phyloP scores from a whole-genome alignment of 306 rosid species.

The Acacia confusa region DNA sequence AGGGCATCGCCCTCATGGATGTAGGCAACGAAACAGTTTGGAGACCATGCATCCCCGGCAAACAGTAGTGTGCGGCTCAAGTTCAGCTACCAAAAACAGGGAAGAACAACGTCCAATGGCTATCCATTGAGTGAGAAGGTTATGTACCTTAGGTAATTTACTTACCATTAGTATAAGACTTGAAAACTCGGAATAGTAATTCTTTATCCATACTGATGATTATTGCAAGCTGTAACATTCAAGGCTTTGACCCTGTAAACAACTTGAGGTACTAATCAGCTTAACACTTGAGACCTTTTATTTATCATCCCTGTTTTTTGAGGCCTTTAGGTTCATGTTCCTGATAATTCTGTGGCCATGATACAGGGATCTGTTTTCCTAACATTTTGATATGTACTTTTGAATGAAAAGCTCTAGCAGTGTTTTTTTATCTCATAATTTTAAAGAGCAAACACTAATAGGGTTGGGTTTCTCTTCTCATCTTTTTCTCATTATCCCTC shows the following conservation, averaged over 20 bases:
- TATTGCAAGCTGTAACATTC: not conserved
- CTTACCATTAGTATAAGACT: not conserved
- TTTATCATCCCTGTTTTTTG: not conserved
- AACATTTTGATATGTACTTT: not conserved
- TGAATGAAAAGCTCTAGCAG: not conserved
- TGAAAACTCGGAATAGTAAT: conserved; percentile 24
- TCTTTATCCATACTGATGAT: not conserved
- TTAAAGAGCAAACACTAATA: not conserved
- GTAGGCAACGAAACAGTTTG: conserved; percentile 75
- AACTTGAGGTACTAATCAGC: conserved; percentile 9
- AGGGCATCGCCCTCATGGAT: conserved; percentile 93
- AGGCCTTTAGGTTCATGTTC: conserved; percentile 8
- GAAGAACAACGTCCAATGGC: too few species aligned
- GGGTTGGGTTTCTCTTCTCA: too few species aligned
- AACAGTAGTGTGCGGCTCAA: conserved; percentile 26
- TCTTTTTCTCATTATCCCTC: too few species aligned
- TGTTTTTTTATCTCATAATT: too few species aligned
- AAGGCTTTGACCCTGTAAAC: conserved; percentile 27
- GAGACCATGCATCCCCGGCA: conserved; percentile 70
- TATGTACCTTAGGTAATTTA: conserved; percentile 16
- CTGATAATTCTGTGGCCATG: conserved; percentile 6
- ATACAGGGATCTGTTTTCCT: not conserved
- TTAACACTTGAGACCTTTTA: not conserved
- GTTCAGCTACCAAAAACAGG: conserved; percentile 24
- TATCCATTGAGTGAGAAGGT: conserved; percentile 24